phyloP scores from a whole-genome alignment of 1,284 basidiomycete genomes.

The Chalciporus sp. region DNA sequence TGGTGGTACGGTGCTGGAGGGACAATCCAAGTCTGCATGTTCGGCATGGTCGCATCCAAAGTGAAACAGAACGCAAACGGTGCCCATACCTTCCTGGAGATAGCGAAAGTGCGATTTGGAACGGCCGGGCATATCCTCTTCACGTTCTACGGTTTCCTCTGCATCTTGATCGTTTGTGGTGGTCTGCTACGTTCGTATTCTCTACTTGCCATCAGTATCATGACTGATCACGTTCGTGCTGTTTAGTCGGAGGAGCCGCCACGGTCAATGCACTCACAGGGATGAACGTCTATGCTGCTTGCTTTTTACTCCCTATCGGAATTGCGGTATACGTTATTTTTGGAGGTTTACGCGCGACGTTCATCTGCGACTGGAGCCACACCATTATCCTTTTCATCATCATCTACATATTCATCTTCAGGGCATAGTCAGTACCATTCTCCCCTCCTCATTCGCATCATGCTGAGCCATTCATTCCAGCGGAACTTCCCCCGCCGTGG shows the following conservation, averaged over 20 bases:
- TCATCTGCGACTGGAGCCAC: constrained; percentile 57
- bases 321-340: constrained; percentile 49
- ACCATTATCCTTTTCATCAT: constrained; percentile 53
- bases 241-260: constrained; percentile 56
- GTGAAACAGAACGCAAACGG: constrained; percentile 63
- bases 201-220: background rate
- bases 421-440: constrained; percentile 41
- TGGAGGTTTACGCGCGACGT: constrained; percentile 56
- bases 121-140: constrained; percentile 61
- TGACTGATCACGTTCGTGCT: background rate
- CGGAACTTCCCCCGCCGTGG: constrained; percentile 44
- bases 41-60: constrained; percentile 58
- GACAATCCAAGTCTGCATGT: constrained; percentile 61
- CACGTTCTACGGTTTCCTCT: constrained; percentile 65
- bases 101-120: constrained; percentile 68
- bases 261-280: constrained; percentile 69
- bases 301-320: constrained; percentile 56
- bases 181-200: constrained; percentile 49
- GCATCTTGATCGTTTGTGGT: constrained; percentile 61
- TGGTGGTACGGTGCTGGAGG: constrained; percentile 56
- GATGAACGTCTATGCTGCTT: constrained; percentile 64
- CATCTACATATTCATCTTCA: constrained; percentile 51
- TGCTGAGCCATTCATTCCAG: constrained; percentile 25
- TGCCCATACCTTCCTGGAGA: constrained; percentile 59
- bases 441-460: background rate